These are phyloP conservation scores for Ustilago loliicola DNA, from an alignment of 1,284 basidiomycete species.

Conservation along the genomic window DNA sequence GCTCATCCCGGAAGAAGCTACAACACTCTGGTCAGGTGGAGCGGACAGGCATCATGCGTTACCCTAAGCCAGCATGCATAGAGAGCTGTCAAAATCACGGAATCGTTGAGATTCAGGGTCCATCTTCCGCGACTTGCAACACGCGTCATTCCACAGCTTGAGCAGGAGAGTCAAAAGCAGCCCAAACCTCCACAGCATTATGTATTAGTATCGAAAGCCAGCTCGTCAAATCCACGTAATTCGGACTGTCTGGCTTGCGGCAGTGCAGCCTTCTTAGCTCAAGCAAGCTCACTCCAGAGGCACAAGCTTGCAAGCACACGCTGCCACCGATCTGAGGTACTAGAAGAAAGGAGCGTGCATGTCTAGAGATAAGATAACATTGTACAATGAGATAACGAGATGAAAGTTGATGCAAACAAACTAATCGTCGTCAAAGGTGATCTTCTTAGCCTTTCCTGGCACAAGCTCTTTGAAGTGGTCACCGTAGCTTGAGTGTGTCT, in stretches of 20 bases:
- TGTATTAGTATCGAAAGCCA: too few species aligned
- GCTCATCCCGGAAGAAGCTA: conserved; percentile 3
- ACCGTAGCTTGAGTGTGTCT: conserved; percentile 79
- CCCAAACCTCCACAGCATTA: conserved; percentile 39
- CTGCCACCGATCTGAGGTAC: neutral
- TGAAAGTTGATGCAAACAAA: neutral
- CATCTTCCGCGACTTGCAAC: neutral
- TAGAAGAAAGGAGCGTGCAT: neutral
- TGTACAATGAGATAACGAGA: neutral
- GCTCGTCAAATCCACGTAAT: too few species aligned
- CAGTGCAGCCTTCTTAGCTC: too few species aligned
- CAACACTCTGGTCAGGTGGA: conserved; percentile 2
- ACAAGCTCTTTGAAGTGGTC: conserved; percentile 72
- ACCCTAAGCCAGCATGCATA: conserved; percentile 35
- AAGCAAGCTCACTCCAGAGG: neutral
- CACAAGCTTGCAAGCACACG: neutral
- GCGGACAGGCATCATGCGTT: conserved; percentile 4
- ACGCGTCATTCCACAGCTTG: conserved; percentile 40
- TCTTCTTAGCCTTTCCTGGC: conserved; percentile 80
- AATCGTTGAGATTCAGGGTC: conserved; percentile 32
- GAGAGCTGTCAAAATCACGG: conserved; percentile 33
- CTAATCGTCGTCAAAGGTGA: conserved; percentile 64
- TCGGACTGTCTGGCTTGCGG: too few species aligned
- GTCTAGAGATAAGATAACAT: conserved; percentile 6
- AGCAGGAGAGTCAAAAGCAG: neutral